Conservation (phyloP, 2,329 filamentous ascomycete genomes). For the Endocalyx cinctus region DNA sequence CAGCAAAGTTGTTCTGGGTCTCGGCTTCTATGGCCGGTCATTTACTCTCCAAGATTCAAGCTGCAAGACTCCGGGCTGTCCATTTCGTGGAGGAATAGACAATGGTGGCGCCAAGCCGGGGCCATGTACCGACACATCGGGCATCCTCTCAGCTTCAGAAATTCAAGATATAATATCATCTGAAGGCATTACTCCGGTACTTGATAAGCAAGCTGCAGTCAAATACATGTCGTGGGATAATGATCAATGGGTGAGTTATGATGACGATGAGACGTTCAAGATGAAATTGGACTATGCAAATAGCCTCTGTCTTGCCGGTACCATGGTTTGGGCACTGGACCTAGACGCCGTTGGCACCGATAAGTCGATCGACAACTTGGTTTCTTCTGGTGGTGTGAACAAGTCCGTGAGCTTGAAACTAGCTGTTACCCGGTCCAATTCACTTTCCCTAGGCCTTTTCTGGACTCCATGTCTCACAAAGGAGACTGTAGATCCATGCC, state of each 20-base stretch:
- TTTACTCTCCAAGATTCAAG: conserved; percentile 15
- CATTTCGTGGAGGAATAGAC: conserved; percentile 16
- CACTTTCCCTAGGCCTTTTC: no score
- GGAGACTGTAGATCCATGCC: no score
- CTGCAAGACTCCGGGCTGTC: conserved; percentile 15
- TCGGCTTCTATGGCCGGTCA: conserved; percentile 34
- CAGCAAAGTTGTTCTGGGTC: conserved; percentile 34
- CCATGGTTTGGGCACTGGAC: conserved; percentile 33
- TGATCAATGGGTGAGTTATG: conserved; percentile 38
- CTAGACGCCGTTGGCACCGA: no score
- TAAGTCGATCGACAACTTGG: no score
- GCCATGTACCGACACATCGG: conserved; percentile 17
- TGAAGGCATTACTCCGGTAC: conserved; percentile 14
- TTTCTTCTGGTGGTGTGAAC: no score
- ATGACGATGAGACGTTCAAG: conserved; percentile 32
- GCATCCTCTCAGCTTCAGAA: conserved; percentile 20
- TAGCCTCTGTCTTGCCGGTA: conserved; percentile 23
- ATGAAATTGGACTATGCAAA: conserved; percentile 30
- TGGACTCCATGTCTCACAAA: no score
- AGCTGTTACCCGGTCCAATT: no score
- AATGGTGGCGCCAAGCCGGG: conserved; percentile 18
- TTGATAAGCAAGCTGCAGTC: conserved; percentile 25
- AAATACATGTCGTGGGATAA: conserved; percentile 29
- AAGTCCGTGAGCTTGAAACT: no score
- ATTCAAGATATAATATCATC: conserved; percentile 19